phyloP scores from a whole-genome alignment of 164 flowering plant genomes.

The Piper betle region DNA sequence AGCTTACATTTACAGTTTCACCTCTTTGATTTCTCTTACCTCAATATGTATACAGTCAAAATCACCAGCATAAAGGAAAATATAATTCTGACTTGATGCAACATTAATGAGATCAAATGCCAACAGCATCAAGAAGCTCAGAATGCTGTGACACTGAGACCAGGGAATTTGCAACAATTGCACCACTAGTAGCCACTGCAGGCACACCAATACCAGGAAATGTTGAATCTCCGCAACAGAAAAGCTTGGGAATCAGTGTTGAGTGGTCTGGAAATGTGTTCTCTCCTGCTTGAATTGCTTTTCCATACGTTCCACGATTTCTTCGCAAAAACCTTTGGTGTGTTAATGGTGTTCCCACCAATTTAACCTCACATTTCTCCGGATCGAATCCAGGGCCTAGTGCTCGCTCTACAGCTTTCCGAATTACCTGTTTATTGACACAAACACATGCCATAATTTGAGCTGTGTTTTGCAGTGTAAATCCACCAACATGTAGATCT shows the following conservation, averaged over 20 bases:
- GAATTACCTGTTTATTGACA: slow-evolving; percentile 45
- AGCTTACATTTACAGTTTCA: too few relatives aligned
- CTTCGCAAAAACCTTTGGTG: slow-evolving; percentile 80
- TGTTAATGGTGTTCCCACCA: slow-evolving; percentile 87
- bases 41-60: too few relatives aligned
- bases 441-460: neutral
- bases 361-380: slow-evolving; percentile 81
- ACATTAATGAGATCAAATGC: slow-evolving; percentile 14
- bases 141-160: slow-evolving; percentile 80
- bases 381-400: slow-evolving; percentile 71
- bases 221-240: slow-evolving; percentile 90
- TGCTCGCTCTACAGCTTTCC: slow-evolving; percentile 91
- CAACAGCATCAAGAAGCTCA: slow-evolving; percentile 65
- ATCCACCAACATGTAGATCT: neutral
- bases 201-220: slow-evolving; percentile 98
- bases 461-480: neutral
- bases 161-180: slow-evolving; percentile 88
- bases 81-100: too few relatives aligned
- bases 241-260: slow-evolving; percentile 69
- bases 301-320: slow-evolving; percentile 89
- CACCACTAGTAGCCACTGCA: slow-evolving; percentile 98
- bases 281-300: slow-evolving; percentile 80
- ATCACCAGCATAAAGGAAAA: too few relatives aligned
- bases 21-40: too few relatives aligned
- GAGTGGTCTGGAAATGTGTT: slow-evolving; percentile 77